Evolutionary conservation across 1,284 basidiomycete species (phyloP).

Genomic region (Cystobasidium pallidum): DNA sequence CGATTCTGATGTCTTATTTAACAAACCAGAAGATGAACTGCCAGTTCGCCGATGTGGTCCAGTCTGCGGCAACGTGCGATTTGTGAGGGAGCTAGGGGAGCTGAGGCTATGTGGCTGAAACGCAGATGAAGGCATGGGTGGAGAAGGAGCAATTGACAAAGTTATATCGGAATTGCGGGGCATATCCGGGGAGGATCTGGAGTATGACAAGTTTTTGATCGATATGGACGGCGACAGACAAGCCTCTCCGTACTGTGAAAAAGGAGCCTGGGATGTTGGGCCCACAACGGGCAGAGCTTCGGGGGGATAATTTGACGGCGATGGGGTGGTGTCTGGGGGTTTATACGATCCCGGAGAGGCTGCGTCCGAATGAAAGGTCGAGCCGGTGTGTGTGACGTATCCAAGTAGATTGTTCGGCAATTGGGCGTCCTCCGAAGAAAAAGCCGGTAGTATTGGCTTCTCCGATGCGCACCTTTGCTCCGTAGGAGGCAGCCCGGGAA

Average conservation of each 20-base stretch:
- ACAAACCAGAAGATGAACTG: neutral
- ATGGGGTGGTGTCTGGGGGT: neutral
- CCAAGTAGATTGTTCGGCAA: neutral
- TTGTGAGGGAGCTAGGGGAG: slow-evolving; percentile 10
- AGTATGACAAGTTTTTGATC: neutral
- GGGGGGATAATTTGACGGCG: slow-evolving; percentile 5
- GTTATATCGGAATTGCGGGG: slow-evolving; percentile 2
- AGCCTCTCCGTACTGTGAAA: neutral
- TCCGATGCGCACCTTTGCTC: neutral
- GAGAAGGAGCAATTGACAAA: slow-evolving; percentile 8
- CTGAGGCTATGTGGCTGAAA: slow-evolving; percentile 15
- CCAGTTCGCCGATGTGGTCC: neutral
- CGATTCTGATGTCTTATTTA: neutral
- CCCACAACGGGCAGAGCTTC: neutral
- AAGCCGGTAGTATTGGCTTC: neutral
- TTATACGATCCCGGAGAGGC: neutral
- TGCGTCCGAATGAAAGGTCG: neutral
- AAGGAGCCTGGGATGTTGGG: slow-evolving; percentile 3
- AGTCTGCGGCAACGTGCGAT: slow-evolving; percentile 5
- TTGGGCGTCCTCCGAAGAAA: neutral
- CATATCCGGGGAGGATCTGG: neutral
- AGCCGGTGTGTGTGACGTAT: neutral
- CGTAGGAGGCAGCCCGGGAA: neutral
- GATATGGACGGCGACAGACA: slow-evolving; percentile 1
- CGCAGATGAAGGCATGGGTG: slow-evolving; percentile 12